A percentile compares a stretch with the other conserved stretches of the same genome.
phyloP scores from a whole-genome alignment of 1,284 basidiomycete genomes.

The Stereum hirsutum region DNA sequence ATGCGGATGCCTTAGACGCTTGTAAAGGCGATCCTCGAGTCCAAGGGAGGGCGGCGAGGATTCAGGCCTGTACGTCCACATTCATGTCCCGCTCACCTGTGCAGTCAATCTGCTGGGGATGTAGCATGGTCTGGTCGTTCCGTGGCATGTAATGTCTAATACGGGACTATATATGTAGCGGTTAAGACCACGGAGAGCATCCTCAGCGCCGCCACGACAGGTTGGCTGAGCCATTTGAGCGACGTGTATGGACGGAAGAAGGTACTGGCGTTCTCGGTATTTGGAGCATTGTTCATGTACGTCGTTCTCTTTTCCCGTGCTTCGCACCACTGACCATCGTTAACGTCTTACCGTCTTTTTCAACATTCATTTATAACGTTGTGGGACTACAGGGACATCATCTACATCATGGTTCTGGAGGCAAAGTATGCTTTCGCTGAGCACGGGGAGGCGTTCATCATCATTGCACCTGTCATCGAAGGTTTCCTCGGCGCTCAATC shows the following conservation, averaged over 20 bases:
- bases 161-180: slow-evolving; percentile 18
- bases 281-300: slow-evolving; percentile 36
- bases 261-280: slow-evolving; percentile 30
- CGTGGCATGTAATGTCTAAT: too few species aligned
- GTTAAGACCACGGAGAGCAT: slow-evolving; percentile 39
- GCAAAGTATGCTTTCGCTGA: slow-evolving; percentile 28
- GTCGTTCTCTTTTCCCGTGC: slow-evolving; percentile 4
- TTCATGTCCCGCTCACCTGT: not conserved
- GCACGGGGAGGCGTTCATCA: slow-evolving; percentile 33
- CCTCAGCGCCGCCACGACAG: slow-evolving; percentile 39
- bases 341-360: slow-evolving; percentile 1
- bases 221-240: slow-evolving; percentile 39
- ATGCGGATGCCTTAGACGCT: slow-evolving; percentile 6
- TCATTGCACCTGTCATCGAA: slow-evolving; percentile 37
- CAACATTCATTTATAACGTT: not conserved
- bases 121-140: too few species aligned
- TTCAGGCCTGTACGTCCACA: slow-evolving; percentile 29
- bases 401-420: slow-evolving; percentile 37
- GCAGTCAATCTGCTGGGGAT: slow-evolving; percentile 7
- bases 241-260: slow-evolving; percentile 37
- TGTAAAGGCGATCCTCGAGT: slow-evolving; percentile 11
- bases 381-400: slow-evolving; percentile 36
- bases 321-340: not conserved
- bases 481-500: slow-evolving; percentile 40
- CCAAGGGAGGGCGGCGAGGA: slow-evolving; percentile 28